A percentile compares a stretch with the other conserved stretches of the same genome.
These are phyloP conservation scores for Collybiopsis luxurians DNA, from an alignment of 768 basidiomycete species.

Conservation along the genomic window DNA sequence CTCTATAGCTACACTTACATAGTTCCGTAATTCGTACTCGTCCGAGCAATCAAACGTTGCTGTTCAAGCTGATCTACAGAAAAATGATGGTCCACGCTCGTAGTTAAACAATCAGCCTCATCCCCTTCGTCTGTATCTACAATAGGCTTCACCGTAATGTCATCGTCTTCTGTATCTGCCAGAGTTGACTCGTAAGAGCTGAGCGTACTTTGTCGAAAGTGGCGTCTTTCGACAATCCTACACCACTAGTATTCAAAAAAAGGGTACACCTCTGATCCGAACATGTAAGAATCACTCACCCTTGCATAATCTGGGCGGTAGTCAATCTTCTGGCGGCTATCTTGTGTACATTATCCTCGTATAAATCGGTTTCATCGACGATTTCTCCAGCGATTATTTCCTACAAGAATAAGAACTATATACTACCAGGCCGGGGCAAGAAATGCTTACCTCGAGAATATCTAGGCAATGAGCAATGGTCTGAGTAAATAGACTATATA, in stretches of 20 bases:
- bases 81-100: no score
- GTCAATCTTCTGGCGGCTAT: constrained; percentile 66
- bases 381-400: constrained; percentile 98
- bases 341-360: constrained; percentile 84
- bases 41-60: not conserved
- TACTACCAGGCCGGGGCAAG: not conserved
- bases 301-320: constrained; percentile 75
- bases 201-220: not conserved
- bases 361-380: constrained; percentile 91
- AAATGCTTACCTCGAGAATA: constrained; percentile 62
- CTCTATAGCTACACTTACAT: not conserved
- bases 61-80: no score
- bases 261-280: not conserved
- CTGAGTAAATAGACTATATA: not conserved
- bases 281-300: constrained; percentile 37
- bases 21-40: not conserved
- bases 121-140: not conserved
- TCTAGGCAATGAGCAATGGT: constrained; percentile 28
- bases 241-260: not conserved
- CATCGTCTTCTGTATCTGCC: not conserved
- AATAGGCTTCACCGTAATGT: not conserved
- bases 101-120: no score
- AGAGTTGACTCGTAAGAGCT: not conserved
- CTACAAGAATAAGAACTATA: constrained; percentile 31
- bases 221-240: not conserved